A percentile compares a stretch with the other conserved stretches of the same genome.
Evolutionary conservation across 1,284 basidiomycete species (phyloP).

Genomic region (Lentinula novae-zelandiae): DNA sequence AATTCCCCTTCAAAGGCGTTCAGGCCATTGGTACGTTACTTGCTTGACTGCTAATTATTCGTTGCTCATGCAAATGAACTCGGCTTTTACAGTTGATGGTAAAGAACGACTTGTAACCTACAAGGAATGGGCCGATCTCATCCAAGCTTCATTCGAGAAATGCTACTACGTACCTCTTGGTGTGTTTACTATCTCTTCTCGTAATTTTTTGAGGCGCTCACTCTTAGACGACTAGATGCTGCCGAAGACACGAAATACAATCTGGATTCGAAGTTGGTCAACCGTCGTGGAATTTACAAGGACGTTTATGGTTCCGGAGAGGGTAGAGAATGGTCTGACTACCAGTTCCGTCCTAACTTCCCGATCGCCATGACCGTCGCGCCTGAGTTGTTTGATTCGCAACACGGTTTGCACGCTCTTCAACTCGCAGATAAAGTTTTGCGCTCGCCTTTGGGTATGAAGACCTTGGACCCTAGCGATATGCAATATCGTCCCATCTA

Average conservation of each 20-base stretch:
- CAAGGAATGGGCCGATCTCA: constrained; percentile 83
- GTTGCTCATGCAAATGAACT: neutral
- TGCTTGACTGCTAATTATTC: constrained; percentile 4
- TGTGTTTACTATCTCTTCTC: constrained; percentile 29
- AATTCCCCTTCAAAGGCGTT: constrained; percentile 92
- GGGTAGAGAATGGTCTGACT: constrained; percentile 93
- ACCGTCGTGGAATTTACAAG: constrained; percentile 97
- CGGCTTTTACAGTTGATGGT: constrained; percentile 58
- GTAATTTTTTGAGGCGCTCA: constrained; percentile 6
- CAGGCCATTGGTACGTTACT: constrained; percentile 64
- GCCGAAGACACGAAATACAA: constrained; percentile 71
- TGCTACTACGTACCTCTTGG: constrained; percentile 87
- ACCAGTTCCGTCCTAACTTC: constrained; percentile 92
- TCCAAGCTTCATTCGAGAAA: constrained; percentile 87
- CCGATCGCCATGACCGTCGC: constrained; percentile 96
- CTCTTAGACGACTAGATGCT: constrained; percentile 44
- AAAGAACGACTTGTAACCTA: constrained; percentile 77
- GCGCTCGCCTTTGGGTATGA: constrained; percentile 88
- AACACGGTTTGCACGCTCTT: constrained; percentile 77
- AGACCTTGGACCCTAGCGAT: constrained; percentile 85
- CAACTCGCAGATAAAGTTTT: constrained; percentile 74
- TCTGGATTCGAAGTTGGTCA: constrained; percentile 71
- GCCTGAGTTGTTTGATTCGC: constrained; percentile 87
- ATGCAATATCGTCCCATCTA: constrained; percentile 86
- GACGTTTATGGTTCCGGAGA: constrained; percentile 90